Evolutionary conservation across 768 basidiomycete genomes (phyloP).

Genomic region (Rhizopogon vinicolor): DNA sequence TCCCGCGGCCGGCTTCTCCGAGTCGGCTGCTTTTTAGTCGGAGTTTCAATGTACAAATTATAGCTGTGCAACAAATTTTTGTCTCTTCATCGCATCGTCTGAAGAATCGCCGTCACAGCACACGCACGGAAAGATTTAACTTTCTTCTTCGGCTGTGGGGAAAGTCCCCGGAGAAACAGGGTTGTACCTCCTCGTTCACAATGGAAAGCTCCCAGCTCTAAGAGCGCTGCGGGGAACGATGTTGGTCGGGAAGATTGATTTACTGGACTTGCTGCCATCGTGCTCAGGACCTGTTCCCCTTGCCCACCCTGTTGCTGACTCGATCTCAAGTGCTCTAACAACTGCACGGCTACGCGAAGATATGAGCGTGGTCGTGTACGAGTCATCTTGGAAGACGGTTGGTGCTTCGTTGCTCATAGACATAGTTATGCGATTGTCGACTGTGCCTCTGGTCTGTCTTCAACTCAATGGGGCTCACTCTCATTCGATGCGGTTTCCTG

Average conservation of each 20-base stretch:
- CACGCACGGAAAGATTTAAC: conserved; percentile 55
- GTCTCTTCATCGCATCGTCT: conserved; percentile 42
- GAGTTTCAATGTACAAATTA: conserved; percentile 13
- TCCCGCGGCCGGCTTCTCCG: neutral
- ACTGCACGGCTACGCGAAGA: conserved; percentile 64
- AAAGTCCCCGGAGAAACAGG: conserved; percentile 93
- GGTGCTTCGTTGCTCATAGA: conserved; percentile 74
- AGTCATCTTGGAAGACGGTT: conserved; percentile 29
- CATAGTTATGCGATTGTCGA: conserved; percentile 84
- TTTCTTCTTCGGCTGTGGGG: conserved; percentile 71
- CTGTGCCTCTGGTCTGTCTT: conserved; percentile 33
- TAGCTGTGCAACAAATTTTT: conserved; percentile 18
- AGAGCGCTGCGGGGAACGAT: conserved; percentile 60
- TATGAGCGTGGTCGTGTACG: conserved; percentile 62
- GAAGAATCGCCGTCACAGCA: conserved; percentile 88
- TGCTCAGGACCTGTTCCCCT: conserved; percentile 31
- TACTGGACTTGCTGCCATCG: conserved; percentile 27
- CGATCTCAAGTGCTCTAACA: conserved; percentile 28
- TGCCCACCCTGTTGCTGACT: conserved; percentile 54
- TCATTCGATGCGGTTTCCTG: conserved; percentile 48
- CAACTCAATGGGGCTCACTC: conserved; percentile 95
- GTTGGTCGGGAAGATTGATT: conserved; percentile 44
- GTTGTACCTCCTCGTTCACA: conserved; percentile 43
- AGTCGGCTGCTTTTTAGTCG: conserved; percentile 6
- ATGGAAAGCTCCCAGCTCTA: conserved; percentile 75